phyloP scores from a whole-genome alignment of 129 eudicot species.

The Centrapalus pauciflorus region DNA sequence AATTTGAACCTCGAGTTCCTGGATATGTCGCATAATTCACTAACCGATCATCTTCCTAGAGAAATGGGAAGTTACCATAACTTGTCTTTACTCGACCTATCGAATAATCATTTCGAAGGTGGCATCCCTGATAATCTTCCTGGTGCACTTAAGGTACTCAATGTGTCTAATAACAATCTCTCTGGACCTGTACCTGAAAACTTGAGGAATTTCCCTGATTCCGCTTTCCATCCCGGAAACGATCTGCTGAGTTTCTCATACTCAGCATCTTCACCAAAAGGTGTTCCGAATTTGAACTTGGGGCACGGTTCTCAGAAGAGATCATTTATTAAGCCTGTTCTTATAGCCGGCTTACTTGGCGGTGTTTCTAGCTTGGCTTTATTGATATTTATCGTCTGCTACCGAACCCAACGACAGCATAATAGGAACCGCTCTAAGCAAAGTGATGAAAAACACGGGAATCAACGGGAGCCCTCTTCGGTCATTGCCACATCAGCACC shows the following conservation, averaged over 20 bases:
- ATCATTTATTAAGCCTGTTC: constrained; percentile 38
- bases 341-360: constrained; percentile 51
- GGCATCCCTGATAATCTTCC: constrained; percentile 66
- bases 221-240: constrained; percentile 84
- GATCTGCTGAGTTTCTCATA: constrained; percentile 40
- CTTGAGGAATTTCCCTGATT: constrained; percentile 58
- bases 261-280: constrained; percentile 31
- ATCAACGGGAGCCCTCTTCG: constrained; percentile 22
- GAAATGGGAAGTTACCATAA: constrained; percentile 40
- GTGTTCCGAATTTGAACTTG: constrained; percentile 17
- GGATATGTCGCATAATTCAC: constrained; percentile 63
- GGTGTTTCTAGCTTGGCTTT: constrained; percentile 42
- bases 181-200: constrained; percentile 71
- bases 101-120: constrained; percentile 59
- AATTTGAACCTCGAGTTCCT: constrained; percentile 48
- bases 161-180: constrained; percentile 66
- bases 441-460: constrained; percentile 31
- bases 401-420: constrained; percentile 31
- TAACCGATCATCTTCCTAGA: constrained; percentile 49
- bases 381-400: constrained; percentile 37
- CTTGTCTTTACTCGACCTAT: constrained; percentile 52
- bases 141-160: constrained; percentile 39
- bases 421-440: constrained; percentile 13
- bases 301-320: constrained; percentile 34
- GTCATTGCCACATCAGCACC: constrained; percentile 29